Base-by-base conservation (phyloP, 108 stramenopile genomes). In the Skeletonema menzelii region DNA sequence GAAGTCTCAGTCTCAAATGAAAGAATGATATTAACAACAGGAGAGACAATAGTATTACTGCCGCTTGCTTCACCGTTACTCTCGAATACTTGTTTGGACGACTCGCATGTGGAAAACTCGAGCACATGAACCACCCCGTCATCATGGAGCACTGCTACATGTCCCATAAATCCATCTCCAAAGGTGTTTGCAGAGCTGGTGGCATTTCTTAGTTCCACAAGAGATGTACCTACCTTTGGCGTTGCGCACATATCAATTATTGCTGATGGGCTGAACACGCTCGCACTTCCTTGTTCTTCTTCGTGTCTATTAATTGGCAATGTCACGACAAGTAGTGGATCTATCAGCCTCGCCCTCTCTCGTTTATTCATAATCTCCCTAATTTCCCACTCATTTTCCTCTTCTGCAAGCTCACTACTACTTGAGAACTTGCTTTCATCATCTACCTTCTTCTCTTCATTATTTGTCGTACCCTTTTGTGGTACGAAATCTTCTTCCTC, bases 241-340 rank as follows among this genome's bases (percentile, higher is more conserved):
- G 79, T 73, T 1, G 67, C 79, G 68, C 76, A 77, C 72, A 80
- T 80, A 3, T 46, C 72, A 38, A 80, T 67, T 56, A 80, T 59
- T 30, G 67, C 62, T 10, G 59, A 42, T 6, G 75, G 75, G 31
- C 31, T 40, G 47, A 34, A 62, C 37, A 38, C 32, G 53, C 24
- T 60, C 17, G 44, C 31, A n/a, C 24, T 63, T 44, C 44, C 59
- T n/a, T 35, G 17, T 14, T 61, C 57, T 11, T 69, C 71, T 26
- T 47, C 34, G 30, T 20, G 35, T 53, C 22, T 53, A 53, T 22
- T 53, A 0, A 37, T 37, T 4, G 71, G 71, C 61, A 72, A 27
- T 5, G 61, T 56, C 24, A 72, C 62, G 15, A 72, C 28, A 13
- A 63, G 61, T 3, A 72, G 35, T 15, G 71, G 71, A 6, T 72